A percentile compares a stretch with the other conserved stretches of the same genome.
These are phyloP conservation scores for Sarcocystis neurona DNA, from an alignment of 169 alveolate species.

Conservation along the genomic window DNA sequence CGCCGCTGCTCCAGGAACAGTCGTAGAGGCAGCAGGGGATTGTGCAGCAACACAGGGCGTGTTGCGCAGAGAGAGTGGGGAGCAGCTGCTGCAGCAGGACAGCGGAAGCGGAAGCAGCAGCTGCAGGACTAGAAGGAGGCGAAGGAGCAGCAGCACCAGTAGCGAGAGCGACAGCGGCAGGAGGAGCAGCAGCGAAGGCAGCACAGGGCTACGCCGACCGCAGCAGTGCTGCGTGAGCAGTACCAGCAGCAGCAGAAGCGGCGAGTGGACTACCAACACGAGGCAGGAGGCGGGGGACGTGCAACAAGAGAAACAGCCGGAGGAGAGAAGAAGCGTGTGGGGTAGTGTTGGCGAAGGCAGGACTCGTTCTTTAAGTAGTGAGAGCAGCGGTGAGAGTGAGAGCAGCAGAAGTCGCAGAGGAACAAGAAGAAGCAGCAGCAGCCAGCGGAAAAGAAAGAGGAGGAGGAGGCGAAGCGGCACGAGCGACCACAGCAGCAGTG, in stretches of 20 bases:
- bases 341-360: neutral
- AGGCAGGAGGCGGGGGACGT: neutral
- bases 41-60: no score
- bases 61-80: no score
- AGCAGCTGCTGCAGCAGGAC: no score
- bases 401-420: neutral
- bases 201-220: neutral
- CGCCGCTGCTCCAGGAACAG: no score
- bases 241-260: neutral
- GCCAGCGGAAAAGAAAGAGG: neutral
- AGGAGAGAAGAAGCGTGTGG: neutral
- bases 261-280: neutral
- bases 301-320: neutral
- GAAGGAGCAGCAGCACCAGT: no score
- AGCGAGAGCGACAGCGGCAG: no score
- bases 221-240: neutral
- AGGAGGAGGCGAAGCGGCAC: neutral
- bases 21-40: no score
- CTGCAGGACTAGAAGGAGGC: no score
- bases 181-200: conserved; percentile 16
- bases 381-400: neutral
- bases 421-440: neutral
- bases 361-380: neutral
- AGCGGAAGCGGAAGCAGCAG: no score
- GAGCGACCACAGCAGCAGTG: neutral